These are phyloP conservation scores for Candida sithepensis DNA, from an alignment of 805 yeast species.

Conservation along the genomic window DNA sequence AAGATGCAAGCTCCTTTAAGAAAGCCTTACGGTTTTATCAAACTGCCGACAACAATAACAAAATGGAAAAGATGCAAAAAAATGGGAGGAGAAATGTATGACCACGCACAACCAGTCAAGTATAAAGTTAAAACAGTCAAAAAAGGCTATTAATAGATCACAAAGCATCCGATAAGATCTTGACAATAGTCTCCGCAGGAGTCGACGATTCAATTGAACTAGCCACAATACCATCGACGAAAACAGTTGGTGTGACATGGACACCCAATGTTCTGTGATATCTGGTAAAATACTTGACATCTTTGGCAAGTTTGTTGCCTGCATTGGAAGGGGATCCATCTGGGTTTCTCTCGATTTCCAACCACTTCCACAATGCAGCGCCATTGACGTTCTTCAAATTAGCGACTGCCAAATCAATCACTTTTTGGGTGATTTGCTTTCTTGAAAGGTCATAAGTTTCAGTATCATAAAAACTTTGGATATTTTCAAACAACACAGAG, in stretches of 20 bases:
- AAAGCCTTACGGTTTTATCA: too few relatives aligned
- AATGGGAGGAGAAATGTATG: background rate
- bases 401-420: conserved; percentile 45
- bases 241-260: conserved; percentile 82
- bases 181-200: conserved; percentile 41
- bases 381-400: conserved; percentile 35
- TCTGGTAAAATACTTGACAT: conserved; percentile 70
- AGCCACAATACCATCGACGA: conserved; percentile 63
- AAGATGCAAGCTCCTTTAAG: too few relatives aligned
- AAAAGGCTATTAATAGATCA: background rate
- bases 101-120: too few relatives aligned
- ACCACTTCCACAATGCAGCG: conserved; percentile 29
- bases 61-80: background rate
- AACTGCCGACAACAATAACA: background rate
- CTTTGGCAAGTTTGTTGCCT: conserved; percentile 58
- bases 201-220: conserved; percentile 61
- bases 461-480: conserved; percentile 57
- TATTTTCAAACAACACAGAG: conserved; percentile 51
- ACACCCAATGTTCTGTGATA: conserved; percentile 73
- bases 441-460: conserved; percentile 52
- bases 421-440: conserved; percentile 48
- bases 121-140: too few relatives aligned
- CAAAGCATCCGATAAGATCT: conserved; percentile 31
- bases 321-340: conserved; percentile 39
- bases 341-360: conserved; percentile 29